Percentiles rank a stretch among this genome's conserved stretches.
These are phyloP conservation scores for Sporothrix phasma DNA, from an alignment of 2,329 filamentous ascomycete species.

Conservation along the genomic window DNA sequence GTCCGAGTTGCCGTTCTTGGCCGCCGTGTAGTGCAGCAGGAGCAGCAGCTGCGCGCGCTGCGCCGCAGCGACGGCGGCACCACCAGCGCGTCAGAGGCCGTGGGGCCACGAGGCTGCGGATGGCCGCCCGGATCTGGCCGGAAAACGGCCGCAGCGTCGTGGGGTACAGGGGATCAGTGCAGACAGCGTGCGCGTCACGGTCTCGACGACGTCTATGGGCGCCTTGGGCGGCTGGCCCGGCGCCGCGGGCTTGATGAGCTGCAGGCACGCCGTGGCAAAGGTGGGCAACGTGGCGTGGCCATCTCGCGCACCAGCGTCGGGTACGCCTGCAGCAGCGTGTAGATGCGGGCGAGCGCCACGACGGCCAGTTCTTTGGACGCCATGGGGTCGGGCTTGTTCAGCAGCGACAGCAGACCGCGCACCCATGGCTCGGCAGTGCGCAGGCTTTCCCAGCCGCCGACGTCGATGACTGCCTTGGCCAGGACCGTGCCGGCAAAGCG, in stretches of 20 bases:
- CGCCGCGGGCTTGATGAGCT: slow-evolving; percentile 44
- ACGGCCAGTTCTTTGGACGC: slow-evolving; percentile 68
- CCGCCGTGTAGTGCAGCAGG: slow-evolving; percentile 67
- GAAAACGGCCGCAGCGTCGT: slow-evolving; percentile 72
- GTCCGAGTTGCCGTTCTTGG: slow-evolving; percentile 65
- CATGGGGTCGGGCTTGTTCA: slow-evolving; percentile 70
- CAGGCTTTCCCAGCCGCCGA: slow-evolving; percentile 75
- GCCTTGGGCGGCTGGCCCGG: slow-evolving; percentile 31
- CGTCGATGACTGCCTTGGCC: slow-evolving; percentile 71
- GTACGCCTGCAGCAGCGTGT: slow-evolving; percentile 69
- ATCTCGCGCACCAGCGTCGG: slow-evolving; percentile 79
- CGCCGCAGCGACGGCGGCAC: slow-evolving; percentile 44
- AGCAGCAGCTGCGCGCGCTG: slow-evolving; percentile 55
- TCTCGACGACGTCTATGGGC: slow-evolving; percentile 48
- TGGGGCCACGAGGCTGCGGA: slow-evolving; percentile 55
- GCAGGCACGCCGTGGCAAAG: slow-evolving; percentile 64
- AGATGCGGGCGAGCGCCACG: slow-evolving; percentile 72
- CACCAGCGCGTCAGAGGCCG: slow-evolving; percentile 39
- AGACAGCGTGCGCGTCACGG: slow-evolving; percentile 60
- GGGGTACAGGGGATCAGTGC: slow-evolving; percentile 67
- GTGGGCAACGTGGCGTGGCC: slow-evolving; percentile 66
- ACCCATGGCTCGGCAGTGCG: slow-evolving; percentile 68
- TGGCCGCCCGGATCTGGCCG: slow-evolving; percentile 53
- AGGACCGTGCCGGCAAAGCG: slow-evolving; percentile 70
- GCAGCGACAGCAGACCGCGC: slow-evolving; percentile 59